These are phyloP conservation scores for Globisporangium perplexum DNA, from an alignment of 352 stramenopile genomes.

Conservation along the genomic window DNA sequence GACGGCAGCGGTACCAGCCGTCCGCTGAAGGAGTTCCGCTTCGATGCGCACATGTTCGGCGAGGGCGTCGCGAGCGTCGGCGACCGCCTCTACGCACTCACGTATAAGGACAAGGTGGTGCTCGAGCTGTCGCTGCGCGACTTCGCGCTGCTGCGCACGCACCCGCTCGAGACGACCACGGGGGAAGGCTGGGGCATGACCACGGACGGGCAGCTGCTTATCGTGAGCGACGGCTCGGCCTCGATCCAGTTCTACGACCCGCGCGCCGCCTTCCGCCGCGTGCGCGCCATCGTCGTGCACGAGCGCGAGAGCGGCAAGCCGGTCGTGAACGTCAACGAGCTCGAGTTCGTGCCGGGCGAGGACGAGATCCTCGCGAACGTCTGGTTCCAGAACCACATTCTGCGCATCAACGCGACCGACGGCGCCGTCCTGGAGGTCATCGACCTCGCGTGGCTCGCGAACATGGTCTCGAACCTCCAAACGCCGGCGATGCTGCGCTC, in stretches of 20 bases:
- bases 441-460: slow-evolving; percentile 57
- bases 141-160: slow-evolving; percentile 45
- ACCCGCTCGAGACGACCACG: slow-evolving; percentile 63
- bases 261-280: slow-evolving; percentile 35
- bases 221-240: slow-evolving; percentile 82
- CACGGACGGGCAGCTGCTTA: slow-evolving; percentile 70
- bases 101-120: slow-evolving; percentile 67
- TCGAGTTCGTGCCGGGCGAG: slow-evolving; percentile 79
- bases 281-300: slow-evolving; percentile 52
- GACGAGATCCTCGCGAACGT: slow-evolving; percentile 86
- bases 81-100: slow-evolving; percentile 78
- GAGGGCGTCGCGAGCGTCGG: slow-evolving; percentile 70
- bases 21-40: slow-evolving; percentile 43
- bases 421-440: slow-evolving; percentile 66
- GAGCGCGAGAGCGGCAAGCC: slow-evolving; percentile 20
- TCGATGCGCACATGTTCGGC: slow-evolving; percentile 60
- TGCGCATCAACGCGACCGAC: slow-evolving; percentile 69
- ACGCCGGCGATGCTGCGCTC: slow-evolving; percentile 37
- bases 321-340: slow-evolving; percentile 74
- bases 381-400: slow-evolving; percentile 72
- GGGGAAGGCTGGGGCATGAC: slow-evolving; percentile 89
- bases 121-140: slow-evolving; percentile 52
- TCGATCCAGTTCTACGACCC: slow-evolving; percentile 81
- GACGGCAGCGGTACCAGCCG: neutral
- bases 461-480: slow-evolving; percentile 55